Evolutionary conservation across 768 basidiomycete species (phyloP), one percentile per base, ranked within the genome.

Genomic region (Boletus subparvulus): DNA sequence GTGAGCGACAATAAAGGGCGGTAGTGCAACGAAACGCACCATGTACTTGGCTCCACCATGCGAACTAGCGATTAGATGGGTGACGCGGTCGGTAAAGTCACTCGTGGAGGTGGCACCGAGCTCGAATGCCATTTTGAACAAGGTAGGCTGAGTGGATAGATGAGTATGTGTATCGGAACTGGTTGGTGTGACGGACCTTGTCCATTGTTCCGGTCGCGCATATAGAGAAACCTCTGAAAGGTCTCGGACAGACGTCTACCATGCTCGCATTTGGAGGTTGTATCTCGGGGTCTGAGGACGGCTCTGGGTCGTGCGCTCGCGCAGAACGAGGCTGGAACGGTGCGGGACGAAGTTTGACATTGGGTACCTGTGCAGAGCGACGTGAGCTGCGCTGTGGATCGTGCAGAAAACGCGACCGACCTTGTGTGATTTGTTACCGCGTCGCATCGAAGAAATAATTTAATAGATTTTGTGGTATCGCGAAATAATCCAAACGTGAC

Each of bases 41-140:
- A 69, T 76, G 69, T 97, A 96, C 66, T 98, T 98, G 13, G 87
- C 82, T 21, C 92, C 86, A 4, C 90, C 90, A 64, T 90, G 86
- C n/a, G 77, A 79, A n/a, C 73, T 74, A 0, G 94, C 92, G 41
- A 98, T 78, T 21, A 98, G 80, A 75, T 96, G 94, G 0, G 93
- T 95, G n/a, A 91, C 88, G 45, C 78, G 78, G 67, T 92, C 88
- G 0, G 93, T 98, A 59, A 96, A 86, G 47, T 90, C 87, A 33
- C 74, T 80, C 16, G 83, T 79, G 43, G 82, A 78, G 4, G 73
- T 73, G 28, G 92, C 94, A 12, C 94, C 94, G 14, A 97, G 85
- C 61, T 94, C 88, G 24, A 82, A 74, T 0, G 90, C 92, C 65
- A 90, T 83, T 57, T 84, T 85, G 67, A 90, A 90, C 35, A 95